phyloP scores from a whole-genome alignment of 805 yeast species.

The Hanseniaspora hatyaiensis region DNA sequence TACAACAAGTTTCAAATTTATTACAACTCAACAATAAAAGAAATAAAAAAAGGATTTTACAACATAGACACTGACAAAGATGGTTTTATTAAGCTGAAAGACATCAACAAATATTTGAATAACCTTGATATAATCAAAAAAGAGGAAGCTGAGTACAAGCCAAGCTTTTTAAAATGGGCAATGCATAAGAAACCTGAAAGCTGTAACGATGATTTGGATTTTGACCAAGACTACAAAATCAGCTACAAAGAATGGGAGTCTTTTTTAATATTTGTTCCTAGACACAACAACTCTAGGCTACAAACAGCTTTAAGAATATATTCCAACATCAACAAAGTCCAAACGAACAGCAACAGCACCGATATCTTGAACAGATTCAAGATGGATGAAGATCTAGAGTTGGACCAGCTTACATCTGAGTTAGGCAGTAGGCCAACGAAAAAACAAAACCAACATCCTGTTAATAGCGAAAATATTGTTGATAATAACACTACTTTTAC shows the following conservation, averaged over 20 bases:
- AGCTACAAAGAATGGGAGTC: conserved; percentile 81
- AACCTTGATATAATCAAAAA: conserved; percentile 32
- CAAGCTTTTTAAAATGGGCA: conserved; percentile 24
- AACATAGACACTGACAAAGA: conserved; percentile 61
- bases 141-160: background rate
- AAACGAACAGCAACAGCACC: background rate
- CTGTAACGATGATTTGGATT: background rate
- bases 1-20: conserved; percentile 59
- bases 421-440: conserved; percentile 1
- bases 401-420: conserved; percentile 12
- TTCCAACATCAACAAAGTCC: conserved; percentile 4
- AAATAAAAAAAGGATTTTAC: conserved; percentile 56
- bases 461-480: background rate
- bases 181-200: conserved; percentile 18
- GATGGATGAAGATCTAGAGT: conserved; percentile 15
- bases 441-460: background rate
- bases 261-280: conserved; percentile 70
- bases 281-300: conserved; percentile 61
- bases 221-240: conserved; percentile 28
- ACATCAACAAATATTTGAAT: conserved; percentile 54
- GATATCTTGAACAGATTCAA: conserved; percentile 15
- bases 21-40: conserved; percentile 54
- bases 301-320: conserved; percentile 68
- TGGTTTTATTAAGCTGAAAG: conserved; percentile 54
- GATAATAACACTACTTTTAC: too few species aligned